Evolutionary conservation across 2,329 filamentous ascomycete species (phyloP).

Genomic region (Paecilomyces variotii): DNA sequence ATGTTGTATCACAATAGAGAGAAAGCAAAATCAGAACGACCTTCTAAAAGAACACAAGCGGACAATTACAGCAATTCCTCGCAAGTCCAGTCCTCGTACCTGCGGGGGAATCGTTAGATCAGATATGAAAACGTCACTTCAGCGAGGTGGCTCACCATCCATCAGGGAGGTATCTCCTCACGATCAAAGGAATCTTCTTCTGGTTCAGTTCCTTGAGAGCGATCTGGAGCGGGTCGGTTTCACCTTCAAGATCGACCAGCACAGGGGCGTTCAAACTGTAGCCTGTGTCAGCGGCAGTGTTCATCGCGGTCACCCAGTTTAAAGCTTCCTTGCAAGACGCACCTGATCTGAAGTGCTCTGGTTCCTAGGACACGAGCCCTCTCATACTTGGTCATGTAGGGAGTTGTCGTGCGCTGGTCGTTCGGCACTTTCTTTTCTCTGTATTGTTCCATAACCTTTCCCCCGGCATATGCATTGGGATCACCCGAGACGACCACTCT

Average conservation of each 20-base stretch:
- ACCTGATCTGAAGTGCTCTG: slow-evolving; percentile 92
- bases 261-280: slow-evolving; percentile 93
- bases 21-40: slow-evolving; percentile 13
- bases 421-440: slow-evolving; percentile 83
- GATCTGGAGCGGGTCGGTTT: slow-evolving; percentile 95
- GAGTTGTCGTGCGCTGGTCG: slow-evolving; percentile 82
- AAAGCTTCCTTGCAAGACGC: slow-evolving; percentile 21
- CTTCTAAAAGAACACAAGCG: slow-evolving; percentile 15
- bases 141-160: slow-evolving; percentile 64
- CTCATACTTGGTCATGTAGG: slow-evolving; percentile 99
- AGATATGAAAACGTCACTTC: neutral
- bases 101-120: slow-evolving; percentile 26
- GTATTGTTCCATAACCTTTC: slow-evolving; percentile 49
- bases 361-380: slow-evolving; percentile 87
- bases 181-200: slow-evolving; percentile 96
- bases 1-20: slow-evolving; percentile 1
- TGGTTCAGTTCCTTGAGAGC: slow-evolving; percentile 94
- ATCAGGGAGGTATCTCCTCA: slow-evolving; percentile 91
- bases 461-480: slow-evolving; percentile 39
- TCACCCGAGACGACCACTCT: slow-evolving; percentile 42
- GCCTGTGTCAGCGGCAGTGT: slow-evolving; percentile 14
- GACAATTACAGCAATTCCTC: slow-evolving; percentile 67
- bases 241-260: slow-evolving; percentile 90
- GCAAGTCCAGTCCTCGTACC: slow-evolving; percentile 98
- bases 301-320: neutral